phyloP scores from a whole-genome alignment of 805 yeast genomes.

The Yarrowia osloensis region DNA sequence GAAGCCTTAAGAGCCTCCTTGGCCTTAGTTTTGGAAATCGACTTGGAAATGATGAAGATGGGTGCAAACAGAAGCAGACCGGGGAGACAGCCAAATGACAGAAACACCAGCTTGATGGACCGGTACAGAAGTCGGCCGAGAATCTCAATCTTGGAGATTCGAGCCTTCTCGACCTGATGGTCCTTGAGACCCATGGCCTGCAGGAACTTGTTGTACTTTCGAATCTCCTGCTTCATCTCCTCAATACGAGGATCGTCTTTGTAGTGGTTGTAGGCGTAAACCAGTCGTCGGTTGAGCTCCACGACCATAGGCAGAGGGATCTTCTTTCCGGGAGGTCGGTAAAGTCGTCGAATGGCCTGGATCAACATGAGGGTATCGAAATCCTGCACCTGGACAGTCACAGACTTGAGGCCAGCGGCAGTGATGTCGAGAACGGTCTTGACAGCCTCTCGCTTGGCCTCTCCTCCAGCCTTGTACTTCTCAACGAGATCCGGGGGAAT shows the following conservation, averaged over 20 bases:
- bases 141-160: constrained; percentile 52
- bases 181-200: constrained; percentile 65
- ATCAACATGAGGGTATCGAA: constrained; percentile 86
- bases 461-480: constrained; percentile 62
- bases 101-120: constrained; percentile 54
- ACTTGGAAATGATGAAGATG: constrained; percentile 75
- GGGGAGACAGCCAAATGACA: constrained; percentile 72
- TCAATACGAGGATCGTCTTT: constrained; percentile 69
- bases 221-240: constrained; percentile 60
- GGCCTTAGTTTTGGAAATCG: constrained; percentile 72
- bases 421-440: constrained; percentile 68
- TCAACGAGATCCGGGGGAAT: constrained; percentile 62
- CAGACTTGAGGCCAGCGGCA: constrained; percentile 74
- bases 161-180: constrained; percentile 69
- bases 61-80: constrained; percentile 89
- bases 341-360: constrained; percentile 88
- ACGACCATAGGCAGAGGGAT: constrained; percentile 81
- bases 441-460: constrained; percentile 71
- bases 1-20: constrained; percentile 79
- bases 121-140: constrained; percentile 54
- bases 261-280: constrained; percentile 75
- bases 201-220: constrained; percentile 67
- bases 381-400: constrained; percentile 85
- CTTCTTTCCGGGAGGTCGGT: constrained; percentile 68
- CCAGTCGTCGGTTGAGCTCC: constrained; percentile 86